Evolutionary conservation across 768 basidiomycete genomes (phyloP), one percentile per base, ranked within the genome.

Genomic region (Mycena galopus): DNA sequence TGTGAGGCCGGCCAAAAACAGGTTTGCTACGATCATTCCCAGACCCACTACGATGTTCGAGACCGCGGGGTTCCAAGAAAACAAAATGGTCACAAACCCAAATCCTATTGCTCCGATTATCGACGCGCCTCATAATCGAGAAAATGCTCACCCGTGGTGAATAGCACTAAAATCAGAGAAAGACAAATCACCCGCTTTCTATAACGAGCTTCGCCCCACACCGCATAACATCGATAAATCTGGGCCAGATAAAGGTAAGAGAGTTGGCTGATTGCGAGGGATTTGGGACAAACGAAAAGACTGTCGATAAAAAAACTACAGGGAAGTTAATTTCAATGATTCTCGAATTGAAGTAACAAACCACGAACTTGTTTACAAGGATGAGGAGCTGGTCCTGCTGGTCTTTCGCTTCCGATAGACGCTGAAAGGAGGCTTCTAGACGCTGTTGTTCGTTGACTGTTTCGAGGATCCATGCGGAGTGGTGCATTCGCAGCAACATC

Each of bases 201-300:
- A 53, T n/a, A n/a, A 6, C 16, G 39, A 39, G 14, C 21, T 12
- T 23, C 11, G 33, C 56, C 42, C 65, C 56, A 58, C n/a, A 67
- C 39, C 1, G 35, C n/a, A 50, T 67, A 67, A 32, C 65, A 67
- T 9, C 55, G 56, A 25, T 58, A 67, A 42, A 25, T 19, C 56
- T 67, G 29, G 11, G 25, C 7, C 5, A 11, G 44, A 47, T 21
- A 19, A n/a, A 55, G 2, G 35, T 32, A 33, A 27, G 6, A n/a
- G 44, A 27, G 1, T n/a, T 30, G 27, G 39, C 17, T 5, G 11
- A 30, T 12, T 17, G 27, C 39, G 39, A 16, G 12, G 39, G 19
- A 17, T 27, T 25, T 1, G 29, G 27, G 16, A 55, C 53, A 11
- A 19, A 55, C 53, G 17, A 55, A 55, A 55, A 55, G 50, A 35